Evolutionary conservation across 495 filamentous ascomycete species (phyloP), one percentile per base, ranked within the genome.

Genomic region (Hyphodiscus hymeniophilus): DNA sequence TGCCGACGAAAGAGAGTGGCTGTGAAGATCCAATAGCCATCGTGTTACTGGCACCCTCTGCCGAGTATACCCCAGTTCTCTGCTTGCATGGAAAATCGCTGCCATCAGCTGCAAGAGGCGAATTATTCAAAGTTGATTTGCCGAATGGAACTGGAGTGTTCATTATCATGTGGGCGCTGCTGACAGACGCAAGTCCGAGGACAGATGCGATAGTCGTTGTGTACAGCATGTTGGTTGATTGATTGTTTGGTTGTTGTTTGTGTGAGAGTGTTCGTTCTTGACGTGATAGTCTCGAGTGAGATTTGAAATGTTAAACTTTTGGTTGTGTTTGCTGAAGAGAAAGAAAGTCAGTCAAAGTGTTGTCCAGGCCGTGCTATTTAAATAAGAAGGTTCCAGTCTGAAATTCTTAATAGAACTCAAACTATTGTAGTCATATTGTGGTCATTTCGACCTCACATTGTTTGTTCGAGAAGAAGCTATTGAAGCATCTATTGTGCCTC

Each of bases 11-110:
- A 13, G 58, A 56, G 4, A 87, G 62, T 0, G 54, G 46, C 55
- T 84, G 76, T 0, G 59, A 59, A 2, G 71, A 69, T 3, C 82
- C 83, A 13, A 80, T 61, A 0, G 62, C 53, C 67, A 79, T 75
- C 0, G 56, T 48, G 62, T 73, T 77, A 55, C 61, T 69, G n/a
- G 63, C 46, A 1, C 66, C 65, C 10, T 66, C 60, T 2, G 55
- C 58, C 5, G 57, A 61, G 50, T 70, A 73, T 38, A 58, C 65
- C n/a, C 64, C 71, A 4, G 58, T 47, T 3, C 61, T 50, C 4
- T 66, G 51, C 64, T 92, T 85, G 76, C 91, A 96, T 0, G 91
- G 90, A 61, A 80, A 97, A 63, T 95, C 73, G 31, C 60, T 66
- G 11, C 85, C 84, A 21, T 68, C 57, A 0, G 65, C 69, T 4